These are phyloP conservation scores for Fusarium equiseti DNA, from an alignment of 2,329 filamentous ascomycete genomes.

Conservation along the genomic window DNA sequence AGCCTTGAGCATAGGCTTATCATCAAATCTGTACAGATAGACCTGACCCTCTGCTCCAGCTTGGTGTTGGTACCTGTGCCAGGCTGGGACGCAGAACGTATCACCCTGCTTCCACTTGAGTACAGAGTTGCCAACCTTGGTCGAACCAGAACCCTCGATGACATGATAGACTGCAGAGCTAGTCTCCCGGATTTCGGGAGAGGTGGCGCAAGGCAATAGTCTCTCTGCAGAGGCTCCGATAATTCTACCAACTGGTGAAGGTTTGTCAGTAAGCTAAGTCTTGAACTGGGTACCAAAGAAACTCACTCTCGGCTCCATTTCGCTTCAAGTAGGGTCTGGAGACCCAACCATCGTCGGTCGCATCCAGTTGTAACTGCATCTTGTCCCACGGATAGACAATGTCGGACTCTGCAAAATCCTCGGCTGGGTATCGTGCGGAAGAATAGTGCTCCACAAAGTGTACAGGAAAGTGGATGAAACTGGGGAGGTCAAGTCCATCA, in stretches of 20 bases:
- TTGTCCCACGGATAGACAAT: conserved; percentile 63
- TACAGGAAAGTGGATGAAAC: conserved; percentile 62
- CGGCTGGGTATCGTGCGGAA: conserved; percentile 59
- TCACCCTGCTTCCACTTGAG: conserved; percentile 61
- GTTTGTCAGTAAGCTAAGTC: rapidly evolving
- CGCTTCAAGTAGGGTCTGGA: conserved; percentile 50
- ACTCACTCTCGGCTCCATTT: conserved; percentile 50
- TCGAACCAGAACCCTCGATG: conserved; percentile 59
- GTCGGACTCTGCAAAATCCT: conserved; percentile 56
- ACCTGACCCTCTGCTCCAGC: conserved; percentile 51
- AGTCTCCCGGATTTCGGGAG: conserved; percentile 60
- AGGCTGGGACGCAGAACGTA: conserved; percentile 67
- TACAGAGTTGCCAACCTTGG: conserved; percentile 54
- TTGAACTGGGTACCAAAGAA: not conserved
- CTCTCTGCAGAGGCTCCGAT: conserved; percentile 62
- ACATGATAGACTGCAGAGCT: conserved; percentile 67
- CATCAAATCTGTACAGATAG: conserved; percentile 67
- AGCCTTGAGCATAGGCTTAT: conserved; percentile 65
- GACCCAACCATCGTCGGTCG: not conserved
- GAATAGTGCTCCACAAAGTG: conserved; percentile 66
- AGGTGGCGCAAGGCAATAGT: conserved; percentile 53
- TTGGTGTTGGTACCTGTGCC: conserved; percentile 63
- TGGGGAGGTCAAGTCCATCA: conserved; percentile 66
- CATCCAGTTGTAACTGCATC: conserved; percentile 60
- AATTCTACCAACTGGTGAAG: conserved; percentile 49